Evolutionary conservation across 2,329 filamentous ascomycete species (phyloP).

Genomic region (Colletotrichum sp.): DNA sequence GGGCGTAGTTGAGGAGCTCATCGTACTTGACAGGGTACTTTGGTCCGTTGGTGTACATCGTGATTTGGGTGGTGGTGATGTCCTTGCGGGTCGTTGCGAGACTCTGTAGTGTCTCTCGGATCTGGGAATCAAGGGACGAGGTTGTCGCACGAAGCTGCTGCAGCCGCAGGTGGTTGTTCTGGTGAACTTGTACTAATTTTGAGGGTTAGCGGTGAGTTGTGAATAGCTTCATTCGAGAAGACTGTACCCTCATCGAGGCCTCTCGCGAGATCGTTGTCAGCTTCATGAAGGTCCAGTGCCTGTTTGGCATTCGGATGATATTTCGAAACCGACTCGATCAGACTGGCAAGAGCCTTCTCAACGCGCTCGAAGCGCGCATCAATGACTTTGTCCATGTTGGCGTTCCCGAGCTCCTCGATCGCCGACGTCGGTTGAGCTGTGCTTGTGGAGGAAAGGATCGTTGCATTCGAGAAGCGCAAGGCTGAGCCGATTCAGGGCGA

Average conservation of each 20-base stretch:
- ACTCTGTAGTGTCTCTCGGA: slow-evolving; percentile 72
- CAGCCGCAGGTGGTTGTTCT: slow-evolving; percentile 75
- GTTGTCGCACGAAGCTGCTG: slow-evolving; percentile 71
- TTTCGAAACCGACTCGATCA: slow-evolving; percentile 82
- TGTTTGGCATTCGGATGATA: slow-evolving; percentile 77
- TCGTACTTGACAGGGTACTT: slow-evolving; percentile 68
- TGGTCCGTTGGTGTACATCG: slow-evolving; percentile 54
- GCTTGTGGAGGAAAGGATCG: not conserved
- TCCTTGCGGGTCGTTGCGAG: slow-evolving; percentile 77
- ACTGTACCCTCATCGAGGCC: slow-evolving; percentile 69
- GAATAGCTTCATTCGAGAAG: not conserved
- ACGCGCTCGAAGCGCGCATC: slow-evolving; percentile 69
- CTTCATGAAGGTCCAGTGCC: slow-evolving; percentile 71
- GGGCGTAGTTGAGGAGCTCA: slow-evolving; percentile 78
- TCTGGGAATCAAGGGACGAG: slow-evolving; percentile 70
- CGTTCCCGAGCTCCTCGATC: not conserved
- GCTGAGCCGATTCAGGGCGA: slow-evolving; percentile 9
- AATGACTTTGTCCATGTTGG: slow-evolving; percentile 65
- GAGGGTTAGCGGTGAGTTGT: not conserved
- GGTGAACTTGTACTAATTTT: slow-evolving; percentile 70
- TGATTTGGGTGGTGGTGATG: slow-evolving; percentile 67
- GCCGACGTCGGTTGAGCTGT: not conserved
- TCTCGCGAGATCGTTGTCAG: slow-evolving; percentile 70
- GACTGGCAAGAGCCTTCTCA: slow-evolving; percentile 68
- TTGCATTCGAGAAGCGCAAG: not conserved